phyloP scores from a whole-genome alignment of 306 rosid genomes.

The Malus fusca region DNA sequence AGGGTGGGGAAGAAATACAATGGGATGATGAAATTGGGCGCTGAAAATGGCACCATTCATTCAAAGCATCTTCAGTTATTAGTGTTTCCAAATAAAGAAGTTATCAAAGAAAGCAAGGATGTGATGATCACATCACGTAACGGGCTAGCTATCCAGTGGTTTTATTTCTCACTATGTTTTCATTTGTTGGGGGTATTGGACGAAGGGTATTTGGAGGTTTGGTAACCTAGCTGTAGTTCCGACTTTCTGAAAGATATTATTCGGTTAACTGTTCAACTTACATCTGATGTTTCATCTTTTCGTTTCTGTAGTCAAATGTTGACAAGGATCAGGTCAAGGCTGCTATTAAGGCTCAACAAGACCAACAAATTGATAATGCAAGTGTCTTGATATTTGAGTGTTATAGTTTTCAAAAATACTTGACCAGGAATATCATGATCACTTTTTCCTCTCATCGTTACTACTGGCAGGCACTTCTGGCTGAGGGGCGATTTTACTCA shows the following conservation, averaged over 20 bases:
- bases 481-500: conserved; percentile 92
- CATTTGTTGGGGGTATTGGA: background rate
- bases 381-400: conserved; percentile 24
- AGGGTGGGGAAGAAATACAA: background rate
- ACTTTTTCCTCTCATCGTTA: background rate
- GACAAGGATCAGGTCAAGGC: conserved; percentile 94
- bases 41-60: background rate
- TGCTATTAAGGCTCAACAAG: conserved; percentile 90
- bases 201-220: background rate
- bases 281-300: background rate
- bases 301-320: conserved; percentile 68
- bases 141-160: background rate
- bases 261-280: background rate
- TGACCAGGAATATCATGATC: background rate
- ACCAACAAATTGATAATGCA: conserved; percentile 80
- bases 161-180: background rate
- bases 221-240: background rate
- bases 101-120: background rate
- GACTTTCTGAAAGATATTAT: background rate
- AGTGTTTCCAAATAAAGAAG: background rate
- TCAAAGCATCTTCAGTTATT: background rate
- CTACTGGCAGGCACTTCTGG: conserved; percentile 74
- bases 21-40: background rate
- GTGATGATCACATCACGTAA: background rate
- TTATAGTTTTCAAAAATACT: background rate